Evolutionary conservation across 805 yeast genomes (phyloP), one percentile per base, ranked within the genome.

Genomic region (Debaryomyces hansenii): DNA sequence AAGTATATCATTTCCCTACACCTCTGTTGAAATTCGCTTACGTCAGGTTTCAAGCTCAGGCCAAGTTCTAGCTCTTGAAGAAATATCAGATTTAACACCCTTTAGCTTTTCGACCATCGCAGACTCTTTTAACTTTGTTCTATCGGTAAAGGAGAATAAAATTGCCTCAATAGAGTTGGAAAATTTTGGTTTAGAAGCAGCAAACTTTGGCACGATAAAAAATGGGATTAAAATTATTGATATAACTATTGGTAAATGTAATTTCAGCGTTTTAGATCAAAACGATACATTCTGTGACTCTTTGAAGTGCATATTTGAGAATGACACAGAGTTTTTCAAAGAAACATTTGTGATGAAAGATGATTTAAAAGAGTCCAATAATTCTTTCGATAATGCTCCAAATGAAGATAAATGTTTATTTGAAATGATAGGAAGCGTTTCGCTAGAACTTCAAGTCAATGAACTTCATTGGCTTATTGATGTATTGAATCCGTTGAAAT

Each of bases 381-480:
- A 12, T n/a, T 8, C 34, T 31, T n/a, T 9, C 8, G 16, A 31
- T 6, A 31, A 12, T 9, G 14, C 11, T 9, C 7, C 34, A 1
- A 31, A 11, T 5, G 16, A 12, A n/a, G 14, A 11, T 8, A 14
- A 5, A 14, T 31, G 16, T 11, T 14, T 31, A 6, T 31, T 31
- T 3, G 34, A 31, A 14, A 31, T n/a, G 14, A 31, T 31, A 10
- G 36, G 37, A 15, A 27, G 18, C 24, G 27, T 35, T 16, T 33
- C 52, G 1, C 32, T 59, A 20, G 49, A 49, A 39, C 34, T 59
- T 9, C 54, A 53, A 20, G 40, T 63, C 11, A 50, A 50, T 11
- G 62, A 64, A 35, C 42, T 60, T 15, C 37, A 49, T 2, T 63
- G 59, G 56, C 33, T 50, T 7, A 20, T 61, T 5, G 61, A 57